phyloP scores from a whole-genome alignment of 2,329 filamentous ascomycete species.

The Neopestalotiopsis clavispora region DNA sequence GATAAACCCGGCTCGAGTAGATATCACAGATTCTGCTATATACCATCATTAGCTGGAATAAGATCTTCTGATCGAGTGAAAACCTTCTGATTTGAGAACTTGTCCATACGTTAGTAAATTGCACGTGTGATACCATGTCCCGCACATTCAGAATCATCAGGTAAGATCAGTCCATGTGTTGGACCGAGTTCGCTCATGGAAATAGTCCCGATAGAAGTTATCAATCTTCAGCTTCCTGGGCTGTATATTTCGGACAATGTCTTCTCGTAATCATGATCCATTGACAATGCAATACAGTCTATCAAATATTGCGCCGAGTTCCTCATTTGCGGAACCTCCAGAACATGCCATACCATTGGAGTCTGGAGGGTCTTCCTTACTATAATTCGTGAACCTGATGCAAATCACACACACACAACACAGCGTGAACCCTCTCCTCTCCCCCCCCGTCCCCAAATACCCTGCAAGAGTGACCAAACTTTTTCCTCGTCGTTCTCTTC shows the following conservation, averaged over 20 bases:
- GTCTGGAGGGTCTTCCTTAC: not conserved
- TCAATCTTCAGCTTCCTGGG: no score
- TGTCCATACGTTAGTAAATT: not conserved
- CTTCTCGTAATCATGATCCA: conserved; percentile 8
- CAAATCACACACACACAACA: not conserved
- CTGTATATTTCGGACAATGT: not conserved
- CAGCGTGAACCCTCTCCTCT: not conserved
- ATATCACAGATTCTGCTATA: not conserved
- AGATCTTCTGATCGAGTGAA: not conserved
- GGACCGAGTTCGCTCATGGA: no score
- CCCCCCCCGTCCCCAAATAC: conserved; percentile 2
- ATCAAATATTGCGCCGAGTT: conserved; percentile 10
- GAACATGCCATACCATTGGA: not conserved
- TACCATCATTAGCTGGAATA: not conserved
- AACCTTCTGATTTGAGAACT: not conserved
- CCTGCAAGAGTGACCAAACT: not conserved
- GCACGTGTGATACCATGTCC: no score
- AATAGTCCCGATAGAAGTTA: no score
- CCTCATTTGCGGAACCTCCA: not conserved
- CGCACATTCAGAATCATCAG: no score
- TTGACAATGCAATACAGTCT: conserved; percentile 12
- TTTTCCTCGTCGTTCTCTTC: not conserved
- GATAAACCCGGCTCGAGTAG: not conserved
- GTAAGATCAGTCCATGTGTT: no score
- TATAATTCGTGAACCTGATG: not conserved